phyloP scores from a whole-genome alignment of 2,329 filamentous ascomycete species.

The Hirsutella thompsonii region DNA sequence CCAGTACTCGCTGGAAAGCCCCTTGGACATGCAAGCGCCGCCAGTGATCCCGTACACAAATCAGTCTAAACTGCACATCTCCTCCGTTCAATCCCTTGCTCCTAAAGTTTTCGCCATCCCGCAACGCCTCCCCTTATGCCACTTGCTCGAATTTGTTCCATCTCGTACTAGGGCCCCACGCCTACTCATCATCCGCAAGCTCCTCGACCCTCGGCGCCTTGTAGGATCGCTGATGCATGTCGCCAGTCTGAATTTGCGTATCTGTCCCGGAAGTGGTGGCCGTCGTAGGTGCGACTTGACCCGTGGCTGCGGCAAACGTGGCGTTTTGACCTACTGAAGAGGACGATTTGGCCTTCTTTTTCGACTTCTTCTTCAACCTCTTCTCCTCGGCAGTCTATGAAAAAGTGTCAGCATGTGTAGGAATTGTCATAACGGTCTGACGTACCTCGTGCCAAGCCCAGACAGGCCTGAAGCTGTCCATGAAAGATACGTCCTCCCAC shows the following conservation, averaged over 20 bases:
- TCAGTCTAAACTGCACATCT: no score
- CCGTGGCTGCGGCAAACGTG: slow-evolving; percentile 38
- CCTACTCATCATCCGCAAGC: slow-evolving; percentile 35
- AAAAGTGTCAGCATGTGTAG: neutral
- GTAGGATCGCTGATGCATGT: slow-evolving; percentile 29
- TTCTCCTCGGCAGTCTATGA: slow-evolving; percentile 9
- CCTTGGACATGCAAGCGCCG: no score
- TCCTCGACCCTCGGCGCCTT: slow-evolving; percentile 40
- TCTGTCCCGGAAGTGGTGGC: slow-evolving; percentile 45
- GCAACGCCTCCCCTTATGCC: neutral
- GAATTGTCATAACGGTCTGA: neutral
- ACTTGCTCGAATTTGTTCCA: neutral
- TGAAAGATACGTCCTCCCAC: slow-evolving; percentile 96
- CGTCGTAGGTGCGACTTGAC: slow-evolving; percentile 35
- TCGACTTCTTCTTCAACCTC: slow-evolving; percentile 32
- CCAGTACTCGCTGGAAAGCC: no score
- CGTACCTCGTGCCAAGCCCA: slow-evolving; percentile 97
- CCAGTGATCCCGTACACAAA: no score
- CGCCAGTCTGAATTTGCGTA: slow-evolving; percentile 36
- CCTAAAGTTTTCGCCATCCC: no score
- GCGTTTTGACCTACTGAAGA: slow-evolving; percentile 20
- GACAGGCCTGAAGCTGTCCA: slow-evolving; percentile 89
- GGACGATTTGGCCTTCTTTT: slow-evolving; percentile 37
- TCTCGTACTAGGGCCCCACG: neutral
- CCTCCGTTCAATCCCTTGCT: no score